Evolutionary conservation across 2,329 filamentous ascomycete genomes (phyloP), one percentile per base, ranked within the genome.

Genomic region (Dactylellina sp.): DNA sequence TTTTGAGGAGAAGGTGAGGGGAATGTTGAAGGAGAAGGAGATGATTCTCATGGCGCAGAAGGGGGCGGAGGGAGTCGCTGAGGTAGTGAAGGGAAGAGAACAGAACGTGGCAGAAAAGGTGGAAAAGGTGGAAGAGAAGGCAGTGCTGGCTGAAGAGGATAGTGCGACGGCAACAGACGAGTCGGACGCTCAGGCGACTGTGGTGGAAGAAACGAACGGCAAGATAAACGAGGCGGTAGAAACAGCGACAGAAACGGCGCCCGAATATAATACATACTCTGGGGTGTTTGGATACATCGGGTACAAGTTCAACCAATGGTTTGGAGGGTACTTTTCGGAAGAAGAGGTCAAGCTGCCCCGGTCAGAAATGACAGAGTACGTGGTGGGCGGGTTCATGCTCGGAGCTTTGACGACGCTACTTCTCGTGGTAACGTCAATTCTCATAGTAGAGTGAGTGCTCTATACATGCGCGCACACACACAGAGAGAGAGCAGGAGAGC

Each of bases 1-100:
- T 22, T 92, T 95, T 78, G 91, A 92, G 76, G 90, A 92, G 78
- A 89, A 93, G 81, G 89, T 93, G 65, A 85, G 86, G 75, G 85
- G 87, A 77, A 88, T 88, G 1, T 80, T 91, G 59, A 90, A 91
- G 79, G 90, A 89, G 82, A 85, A 81, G 14, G 86, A 88, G 1
- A 84, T 82, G 77, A 83, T 81, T 18, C 24, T 49, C 16, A 28
- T n/a, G n/a, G 52, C 44, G 24, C 50, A 49, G 18, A 24, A 20
- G 14, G 53, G 20, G 18, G 64, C 11, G 16, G n/a, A 24, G 47
- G 24, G 24, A 1, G 46, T 35, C 7, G 40, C 11, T 3, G 7
- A 25, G 25, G 53, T 6, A 24, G 18, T 12, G 12, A 40, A 4
- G 7, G 20, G 50, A n/a, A 16, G 1, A 9, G 32, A 39, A 40